Evolutionary conservation across 495 filamentous ascomycete species (phyloP).

Genomic region (Penicillium flavigenum): DNA sequence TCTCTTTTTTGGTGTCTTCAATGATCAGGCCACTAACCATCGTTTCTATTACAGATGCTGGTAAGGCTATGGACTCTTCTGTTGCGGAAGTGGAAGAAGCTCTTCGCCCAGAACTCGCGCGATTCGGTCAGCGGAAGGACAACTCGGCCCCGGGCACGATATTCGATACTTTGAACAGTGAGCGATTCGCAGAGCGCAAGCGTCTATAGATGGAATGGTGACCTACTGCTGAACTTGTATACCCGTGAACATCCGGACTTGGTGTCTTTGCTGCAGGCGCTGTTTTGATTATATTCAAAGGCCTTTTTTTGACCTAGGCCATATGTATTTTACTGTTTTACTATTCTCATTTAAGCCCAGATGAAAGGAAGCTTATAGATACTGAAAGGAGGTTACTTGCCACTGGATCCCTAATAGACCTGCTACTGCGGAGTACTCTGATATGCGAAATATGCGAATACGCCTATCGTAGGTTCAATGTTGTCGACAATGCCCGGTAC

Average conservation of each 20-base stretch:
- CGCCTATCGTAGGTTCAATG: background rate
- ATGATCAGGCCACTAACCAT: conserved; percentile 11
- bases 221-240: conserved; percentile 20
- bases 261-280: conserved; percentile 23
- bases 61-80: conserved; percentile 62
- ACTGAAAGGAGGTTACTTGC: background rate
- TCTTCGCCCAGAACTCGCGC: conserved; percentile 60
- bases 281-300: conserved; percentile 7
- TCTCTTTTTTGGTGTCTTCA: background rate
- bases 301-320: conserved; percentile 11
- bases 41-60: conserved; percentile 51
- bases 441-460: background rate
- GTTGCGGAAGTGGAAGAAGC: conserved; percentile 57
- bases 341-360: conserved; percentile 14
- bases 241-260: conserved; percentile 21
- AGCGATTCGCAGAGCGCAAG: conserved; percentile 33
- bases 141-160: conserved; percentile 24
- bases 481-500: background rate
- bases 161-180: conserved; percentile 34
- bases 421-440: background rate
- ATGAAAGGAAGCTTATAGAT: conserved; percentile 10
- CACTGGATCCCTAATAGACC: background rate
- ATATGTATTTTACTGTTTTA: conserved; percentile 27
- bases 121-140: conserved; percentile 59
- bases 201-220: conserved; percentile 24